phyloP scores from a whole-genome alignment of 75 land plant species.

The Cryptomeria japonica region DNA sequence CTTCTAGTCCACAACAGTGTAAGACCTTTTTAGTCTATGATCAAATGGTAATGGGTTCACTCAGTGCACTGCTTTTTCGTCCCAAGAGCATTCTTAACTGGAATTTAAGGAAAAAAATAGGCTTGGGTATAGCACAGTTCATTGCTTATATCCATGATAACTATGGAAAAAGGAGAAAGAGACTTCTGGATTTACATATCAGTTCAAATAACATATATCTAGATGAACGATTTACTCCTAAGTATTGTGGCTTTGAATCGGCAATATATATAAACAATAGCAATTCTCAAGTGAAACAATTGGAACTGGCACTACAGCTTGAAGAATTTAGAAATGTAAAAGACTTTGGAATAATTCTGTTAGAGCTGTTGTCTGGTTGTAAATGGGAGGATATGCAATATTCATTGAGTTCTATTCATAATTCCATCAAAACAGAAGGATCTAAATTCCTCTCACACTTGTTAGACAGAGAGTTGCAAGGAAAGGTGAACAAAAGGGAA shows the following conservation, averaged over 20 bases:
- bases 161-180: not conserved
- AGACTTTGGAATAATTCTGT: not conserved
- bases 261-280: not conserved
- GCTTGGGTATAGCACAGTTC: not conserved
- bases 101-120: slow-evolving; percentile 1
- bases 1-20: not conserved
- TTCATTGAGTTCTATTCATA: not conserved
- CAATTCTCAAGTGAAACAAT: not conserved
- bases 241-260: not conserved
- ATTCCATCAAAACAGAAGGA: not conserved
- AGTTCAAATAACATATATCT: not conserved
- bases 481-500: not conserved
- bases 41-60: slow-evolving; percentile 11
- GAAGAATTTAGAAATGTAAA: slow-evolving; percentile 3
- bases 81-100: not conserved
- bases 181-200: not conserved
- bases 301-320: not conserved
- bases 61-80: not conserved
- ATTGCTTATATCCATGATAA: not conserved
- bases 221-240: not conserved
- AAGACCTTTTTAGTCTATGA: not conserved
- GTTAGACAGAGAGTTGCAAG: not conserved
- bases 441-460: not conserved
- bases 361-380: not conserved
- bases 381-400: not conserved